These are phyloP conservation scores for Citrus australasica DNA, from an alignment of 345 rosid species.

Conservation along the genomic window DNA sequence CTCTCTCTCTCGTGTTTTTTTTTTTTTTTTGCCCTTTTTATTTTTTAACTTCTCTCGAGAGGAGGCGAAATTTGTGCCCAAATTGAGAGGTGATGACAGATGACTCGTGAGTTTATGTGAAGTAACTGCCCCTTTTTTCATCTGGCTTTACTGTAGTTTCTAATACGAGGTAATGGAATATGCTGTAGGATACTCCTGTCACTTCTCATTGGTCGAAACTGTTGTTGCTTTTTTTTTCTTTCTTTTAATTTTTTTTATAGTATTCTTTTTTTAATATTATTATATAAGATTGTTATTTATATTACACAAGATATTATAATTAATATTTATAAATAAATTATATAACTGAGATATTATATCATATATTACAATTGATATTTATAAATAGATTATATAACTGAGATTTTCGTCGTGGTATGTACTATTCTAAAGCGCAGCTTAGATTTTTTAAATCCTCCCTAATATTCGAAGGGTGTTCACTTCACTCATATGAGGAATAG, in stretches of 20 bases:
- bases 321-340: too few species aligned
- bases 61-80: not conserved
- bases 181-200: not conserved
- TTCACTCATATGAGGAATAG: fast-evolving
- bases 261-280: too few species aligned
- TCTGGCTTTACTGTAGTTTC: not conserved
- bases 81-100: not conserved
- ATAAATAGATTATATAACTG: too few species aligned
- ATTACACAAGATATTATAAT: too few species aligned
- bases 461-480: too few species aligned
- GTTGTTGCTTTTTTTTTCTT: not conserved
- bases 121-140: too few species aligned
- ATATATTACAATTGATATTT: too few species aligned
- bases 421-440: fast-evolving
- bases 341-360: too few species aligned
- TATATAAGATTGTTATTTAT: too few species aligned
- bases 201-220: not conserved
- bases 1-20: too few species aligned
- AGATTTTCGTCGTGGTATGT: fast-evolving
- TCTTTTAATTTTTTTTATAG: too few species aligned
- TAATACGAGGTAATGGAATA: not conserved
- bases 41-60: not conserved
- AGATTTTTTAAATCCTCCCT: too few species aligned
- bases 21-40: not conserved
- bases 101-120: not conserved